phyloP scores from a whole-genome alignment of 306 rosid species.

The Cucurbita pepo region DNA sequence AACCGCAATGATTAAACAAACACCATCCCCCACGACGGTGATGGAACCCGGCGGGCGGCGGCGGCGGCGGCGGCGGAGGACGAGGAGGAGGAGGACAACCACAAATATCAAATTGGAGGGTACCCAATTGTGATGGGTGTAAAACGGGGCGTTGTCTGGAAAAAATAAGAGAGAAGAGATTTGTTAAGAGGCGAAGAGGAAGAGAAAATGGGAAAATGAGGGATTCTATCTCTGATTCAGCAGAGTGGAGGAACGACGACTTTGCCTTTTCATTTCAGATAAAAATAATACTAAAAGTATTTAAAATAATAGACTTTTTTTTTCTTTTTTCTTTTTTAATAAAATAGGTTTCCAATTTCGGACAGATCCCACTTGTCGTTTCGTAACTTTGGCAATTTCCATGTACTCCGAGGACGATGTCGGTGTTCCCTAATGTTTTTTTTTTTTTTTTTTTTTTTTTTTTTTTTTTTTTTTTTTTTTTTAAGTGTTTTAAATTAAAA shows the following conservation, averaged over 20 bases:
- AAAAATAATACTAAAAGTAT: too few relatives aligned
- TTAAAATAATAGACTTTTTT: too few relatives aligned
- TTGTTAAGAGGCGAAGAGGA: background rate
- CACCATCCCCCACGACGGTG: background rate
- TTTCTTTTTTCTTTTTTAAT: too few relatives aligned
- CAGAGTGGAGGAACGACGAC: background rate
- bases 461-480: too few relatives aligned
- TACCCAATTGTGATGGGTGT: too few relatives aligned
- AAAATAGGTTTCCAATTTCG: background rate
- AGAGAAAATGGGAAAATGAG: background rate
- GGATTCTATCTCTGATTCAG: background rate
- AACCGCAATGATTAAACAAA: conserved; percentile 22
- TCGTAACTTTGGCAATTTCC: background rate
- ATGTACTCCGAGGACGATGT: background rate
- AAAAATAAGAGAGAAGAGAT: background rate
- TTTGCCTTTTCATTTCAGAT: conserved; percentile 16
- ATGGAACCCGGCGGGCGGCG: background rate
- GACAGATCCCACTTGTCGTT: background rate
- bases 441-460: too few relatives aligned
- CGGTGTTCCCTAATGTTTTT: background rate
- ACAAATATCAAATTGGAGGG: too few relatives aligned
- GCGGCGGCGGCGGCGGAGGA: background rate
- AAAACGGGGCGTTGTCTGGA: too few relatives aligned
- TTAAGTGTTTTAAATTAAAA: too few relatives aligned
- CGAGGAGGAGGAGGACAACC: background rate